These are phyloP conservation scores for Hermanozyma aechmeae DNA, from an alignment of 805 yeast genomes.

Conservation along the genomic window DNA sequence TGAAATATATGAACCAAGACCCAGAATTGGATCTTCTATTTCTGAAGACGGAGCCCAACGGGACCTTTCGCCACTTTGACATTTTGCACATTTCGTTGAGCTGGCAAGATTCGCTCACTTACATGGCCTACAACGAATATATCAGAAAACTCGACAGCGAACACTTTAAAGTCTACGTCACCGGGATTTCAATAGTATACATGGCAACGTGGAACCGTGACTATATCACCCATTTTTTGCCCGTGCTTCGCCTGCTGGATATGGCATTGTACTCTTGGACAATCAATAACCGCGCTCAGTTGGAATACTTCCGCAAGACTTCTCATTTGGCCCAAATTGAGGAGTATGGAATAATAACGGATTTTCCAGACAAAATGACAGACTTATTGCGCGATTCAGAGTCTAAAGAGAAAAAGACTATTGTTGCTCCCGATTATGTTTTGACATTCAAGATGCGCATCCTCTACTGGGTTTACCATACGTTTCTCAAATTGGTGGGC, in stretches of 20 bases:
- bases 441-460: too few species aligned
- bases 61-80: slow-evolving; percentile 20
- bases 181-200: slow-evolving; percentile 30
- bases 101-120: slow-evolving; percentile 24
- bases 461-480: too few species aligned
- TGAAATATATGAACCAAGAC: slow-evolving; percentile 32
- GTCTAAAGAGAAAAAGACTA: too few species aligned
- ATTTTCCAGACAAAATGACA: slow-evolving; percentile 26
- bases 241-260: slow-evolving; percentile 21
- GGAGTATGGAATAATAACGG: slow-evolving; percentile 29
- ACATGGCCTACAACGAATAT: slow-evolving; percentile 26
- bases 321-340: slow-evolving; percentile 14
- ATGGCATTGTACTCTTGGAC: slow-evolving; percentile 32
- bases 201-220: slow-evolving; percentile 28
- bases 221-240: slow-evolving; percentile 26
- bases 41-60: not conserved
- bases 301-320: slow-evolving; percentile 20
- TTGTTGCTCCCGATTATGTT: too few species aligned
- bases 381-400: too few species aligned
- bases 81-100: slow-evolving; percentile 25
- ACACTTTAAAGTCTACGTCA: slow-evolving; percentile 14
- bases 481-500: too few species aligned
- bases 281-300: slow-evolving; percentile 25
- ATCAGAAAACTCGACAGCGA: slow-evolving; percentile 13
- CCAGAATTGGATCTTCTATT: slow-evolving; percentile 20